A percentile compares a stretch with the other conserved stretches of the same genome.
These are phyloP conservation scores for Verruconis gallopava DNA, from an alignment of 2,329 filamentous ascomycete genomes.

Conservation along the genomic window DNA sequence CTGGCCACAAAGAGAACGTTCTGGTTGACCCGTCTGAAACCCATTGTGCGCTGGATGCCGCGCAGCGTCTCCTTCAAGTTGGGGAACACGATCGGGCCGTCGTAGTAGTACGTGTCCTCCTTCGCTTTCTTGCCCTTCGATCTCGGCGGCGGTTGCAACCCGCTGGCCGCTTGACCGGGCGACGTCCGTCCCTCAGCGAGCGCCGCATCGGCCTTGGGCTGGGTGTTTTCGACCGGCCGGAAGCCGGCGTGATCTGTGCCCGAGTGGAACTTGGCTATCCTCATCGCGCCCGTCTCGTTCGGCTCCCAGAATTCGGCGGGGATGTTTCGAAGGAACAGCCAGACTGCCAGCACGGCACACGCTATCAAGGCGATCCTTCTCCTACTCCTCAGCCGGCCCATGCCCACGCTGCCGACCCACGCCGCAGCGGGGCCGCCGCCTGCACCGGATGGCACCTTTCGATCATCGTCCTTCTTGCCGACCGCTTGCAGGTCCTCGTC, in stretches of 20 bases:
- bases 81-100: conserved; percentile 58
- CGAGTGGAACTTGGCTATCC: neutral
- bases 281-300: neutral
- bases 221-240: no score
- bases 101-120: conserved; percentile 38
- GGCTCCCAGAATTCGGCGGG: conserved; percentile 6
- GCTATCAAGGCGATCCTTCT: conserved; percentile 1
- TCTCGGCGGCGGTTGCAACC: conserved; percentile 1
- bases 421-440: no score
- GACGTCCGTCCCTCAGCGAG: neutral
- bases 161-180: neutral
- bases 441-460: neutral
- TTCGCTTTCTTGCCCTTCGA: neutral
- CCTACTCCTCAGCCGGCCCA: conserved; percentile 1
- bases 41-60: conserved; percentile 28
- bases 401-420: no score
- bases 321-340: conserved; percentile 5
- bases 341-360: neutral
- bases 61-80: conserved; percentile 51
- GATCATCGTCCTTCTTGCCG: conserved; percentile 10
- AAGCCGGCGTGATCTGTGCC: neutral
- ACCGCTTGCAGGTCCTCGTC: conserved; percentile 6
- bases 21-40: conserved; percentile 41
- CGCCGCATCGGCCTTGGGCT: neutral
- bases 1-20: conserved; percentile 73